Base-by-base conservation (phyloP, 345 rosid species). In the Leavenworthia alabamica region DNA sequence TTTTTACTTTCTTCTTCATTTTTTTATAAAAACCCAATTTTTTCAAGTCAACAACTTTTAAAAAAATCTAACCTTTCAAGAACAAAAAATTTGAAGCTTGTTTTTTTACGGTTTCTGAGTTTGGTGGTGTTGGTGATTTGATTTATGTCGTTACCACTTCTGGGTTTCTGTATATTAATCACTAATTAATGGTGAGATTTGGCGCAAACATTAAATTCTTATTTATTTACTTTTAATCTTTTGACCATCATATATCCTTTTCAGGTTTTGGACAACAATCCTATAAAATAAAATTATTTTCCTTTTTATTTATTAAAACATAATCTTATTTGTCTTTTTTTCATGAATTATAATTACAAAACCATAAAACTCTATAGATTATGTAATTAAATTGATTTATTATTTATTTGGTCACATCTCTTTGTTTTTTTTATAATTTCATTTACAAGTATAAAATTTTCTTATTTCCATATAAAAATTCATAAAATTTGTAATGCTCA, bases 251-350 rank as follows among this genome's bases (percentile, higher is more conserved):
- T 27, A 26, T 15, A 32, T 17, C 14, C 52, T n/a, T n/a, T 60
- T 59, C 66, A 52, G 55, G 67, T 61, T n/a, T 61, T 45, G 27
- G 16, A 67, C 72, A 68, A 59, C 67, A 51, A 48, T 58, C 45
- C 11, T 27, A n/a, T 27, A 5, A 37, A 6, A 37, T 13, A 37
- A 37, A 37, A 13, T 37, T 16, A 13, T 13, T 37, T 37, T 13
- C n/a, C 8, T 13, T 37, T 35, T 13, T 37, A 5, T n/a, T 37
- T 5, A 37, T 37, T 16, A 2, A 13, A 37, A 13, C 17, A 37
- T 13, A 6, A 37, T 37, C 17, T 37, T 37, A 37, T 37, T 37
- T 16, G 42, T n/a, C n/a, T n/a, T 37, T 37, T 8, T 41, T 41
- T 41, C 23, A 8, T 22, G 4, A 2, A 7, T 41, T 16, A 41